Evolutionary conservation across 129 eudicot species (phyloP), one percentile per base, ranked within the genome.

Genomic region (Pulicaria dysenterica): DNA sequence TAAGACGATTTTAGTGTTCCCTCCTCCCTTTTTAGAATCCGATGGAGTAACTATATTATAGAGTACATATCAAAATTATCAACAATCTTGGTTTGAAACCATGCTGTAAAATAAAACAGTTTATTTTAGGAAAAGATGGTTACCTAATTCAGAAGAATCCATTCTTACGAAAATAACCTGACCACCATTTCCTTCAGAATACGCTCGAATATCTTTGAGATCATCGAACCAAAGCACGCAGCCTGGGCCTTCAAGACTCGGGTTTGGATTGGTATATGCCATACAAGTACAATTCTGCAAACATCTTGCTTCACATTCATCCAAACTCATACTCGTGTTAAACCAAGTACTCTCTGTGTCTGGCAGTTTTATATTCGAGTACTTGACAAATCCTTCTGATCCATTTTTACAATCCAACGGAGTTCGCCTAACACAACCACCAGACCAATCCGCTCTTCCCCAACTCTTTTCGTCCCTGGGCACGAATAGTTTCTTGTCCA

Each of bases 401-500:
- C 81, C 83, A 6, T 44, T 40, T 11, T 46, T 53, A 37, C 90
- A 86, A 43, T 73, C 79, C 86, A 86, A 67, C 1, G 82, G 45
- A 13, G 55, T 78, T 58, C 77, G 68, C 17, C 90, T 44, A 43
- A 86, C 74, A 64, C 97, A 91, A 6, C 97, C 97, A 66, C 53
- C 76, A 0, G 90, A 77, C 88, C 92, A 91, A 16, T 88, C 84
- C 5, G 75, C 82, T 4, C 5, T 53, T 24, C 51, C 67, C 95
- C 97, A 91, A 8, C 65, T 80, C 16, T 36, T 61, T 7, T 54
- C 66, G 71, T 73, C 45, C 58, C 53, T 82, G 0, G 97, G 90
- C 68, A 50, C 69, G 47, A 88, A 91, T 60, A 73, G 83, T 53
- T 37, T 43, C 6, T 36, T 58, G 9, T 77, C 82, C 66, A 88